Evolutionary conservation across 1,284 basidiomycete species (phyloP), one percentile per base, ranked within the genome.

Genomic region (Cutaneotrichosporon curvatum): DNA sequence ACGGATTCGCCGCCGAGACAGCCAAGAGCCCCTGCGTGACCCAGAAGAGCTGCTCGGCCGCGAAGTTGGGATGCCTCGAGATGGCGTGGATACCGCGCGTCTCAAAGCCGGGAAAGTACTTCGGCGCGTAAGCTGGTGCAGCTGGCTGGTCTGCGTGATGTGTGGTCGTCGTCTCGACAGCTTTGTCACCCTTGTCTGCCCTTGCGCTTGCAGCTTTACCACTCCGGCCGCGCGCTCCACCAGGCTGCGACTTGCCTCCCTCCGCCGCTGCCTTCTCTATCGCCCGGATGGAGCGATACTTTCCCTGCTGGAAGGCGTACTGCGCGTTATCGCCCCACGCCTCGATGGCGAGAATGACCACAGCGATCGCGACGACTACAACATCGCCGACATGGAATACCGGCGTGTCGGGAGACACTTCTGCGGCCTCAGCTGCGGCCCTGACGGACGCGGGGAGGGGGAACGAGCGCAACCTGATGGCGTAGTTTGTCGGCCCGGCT

Each of bases 301-400:
- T 96, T 73, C 81, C 87, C 7, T 80, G 79, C 62, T 80, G 78
- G 63, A 79, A 95, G 4, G 81, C 79, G 70, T 81, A 91, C 64
- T 96, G 92, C 64, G 92, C 87, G 59, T 92, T 88, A 68, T 97
- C 92, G 4, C 89, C 80, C 1, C 78, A 79, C 70, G 87, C 88
- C 65, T 96, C 89, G 38, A 81, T 56, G 3, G 72, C 74, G 32
- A 80, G 49, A 14, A 90, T 69, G 4, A 81, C 79, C 0, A 84
- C 66, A 0, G 69, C 64, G 2, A 81, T 75, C 22, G 91, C 75
- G n/a, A 78, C 45, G 22, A 64, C 31, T 15, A 57, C 12, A 55
- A 79, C 79, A 65, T 96, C 92, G 16, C 81, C 79, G 37, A 91
- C 76, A 36, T 63, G 67, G 57, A 60, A 67, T 42, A 56, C 64